These are phyloP conservation scores for Orobanche coerulescens DNA, from an alignment of 257 asterid species.

Conservation along the genomic window DNA sequence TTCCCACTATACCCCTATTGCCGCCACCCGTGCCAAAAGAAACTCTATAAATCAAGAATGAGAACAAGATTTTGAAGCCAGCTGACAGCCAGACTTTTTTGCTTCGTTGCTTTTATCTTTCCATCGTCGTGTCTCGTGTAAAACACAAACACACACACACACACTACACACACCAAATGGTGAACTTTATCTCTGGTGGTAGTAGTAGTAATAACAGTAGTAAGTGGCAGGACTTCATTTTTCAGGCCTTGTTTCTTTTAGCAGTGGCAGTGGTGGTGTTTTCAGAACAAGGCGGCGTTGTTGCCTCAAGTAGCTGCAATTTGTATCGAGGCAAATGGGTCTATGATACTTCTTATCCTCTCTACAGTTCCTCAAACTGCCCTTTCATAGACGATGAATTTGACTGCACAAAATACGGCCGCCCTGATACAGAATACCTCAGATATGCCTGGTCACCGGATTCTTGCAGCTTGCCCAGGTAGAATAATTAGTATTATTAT, in stretches of 20 bases:
- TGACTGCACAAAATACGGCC: constrained; percentile 56
- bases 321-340: constrained; percentile 61
- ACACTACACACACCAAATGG: constrained; percentile 18
- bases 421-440: constrained; percentile 55
- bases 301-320: constrained; percentile 35
- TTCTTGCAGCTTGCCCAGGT: constrained; percentile 58
- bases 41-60: constrained; percentile 16
- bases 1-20: not conserved
- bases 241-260: constrained; percentile 14
- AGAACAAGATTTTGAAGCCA: not conserved
- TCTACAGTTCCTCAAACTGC: constrained; percentile 47
- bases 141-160: too few species aligned
- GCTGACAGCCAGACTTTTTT: not conserved
- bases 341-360: constrained; percentile 39
- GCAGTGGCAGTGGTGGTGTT: not conserved
- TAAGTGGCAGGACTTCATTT: constrained; percentile 2
- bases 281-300: constrained; percentile 13
- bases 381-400: constrained; percentile 65
- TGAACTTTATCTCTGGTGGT: too few species aligned
- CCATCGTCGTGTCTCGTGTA: too few species aligned
- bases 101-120: too few species aligned
- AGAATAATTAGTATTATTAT: not conserved
- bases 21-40: constrained; percentile 6
- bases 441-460: constrained; percentile 61
- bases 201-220: too few species aligned